A percentile compares a stretch with the other conserved stretches of the same genome.
phyloP scores from a whole-genome alignment of 1,284 basidiomycete genomes.

The Apiotrichum laibachii region DNA sequence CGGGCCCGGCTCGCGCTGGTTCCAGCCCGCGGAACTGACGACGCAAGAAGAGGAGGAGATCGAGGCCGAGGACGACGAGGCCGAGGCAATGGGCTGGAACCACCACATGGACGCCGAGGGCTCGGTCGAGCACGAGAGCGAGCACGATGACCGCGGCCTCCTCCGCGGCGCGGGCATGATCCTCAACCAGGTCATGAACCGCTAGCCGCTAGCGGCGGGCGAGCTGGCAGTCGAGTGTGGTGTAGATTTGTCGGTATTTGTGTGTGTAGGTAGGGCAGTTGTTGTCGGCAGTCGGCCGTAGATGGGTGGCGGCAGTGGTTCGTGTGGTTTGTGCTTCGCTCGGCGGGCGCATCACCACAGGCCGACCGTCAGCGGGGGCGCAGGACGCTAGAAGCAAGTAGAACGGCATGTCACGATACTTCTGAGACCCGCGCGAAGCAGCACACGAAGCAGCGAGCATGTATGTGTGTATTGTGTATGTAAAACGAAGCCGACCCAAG shows the following conservation, averaged over 20 bases:
- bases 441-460: too few species aligned
- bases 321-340: too few species aligned
- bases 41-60: conserved; percentile 18
- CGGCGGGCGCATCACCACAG: too few species aligned
- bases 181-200: conserved; percentile 46
- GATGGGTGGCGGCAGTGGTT: too few species aligned
- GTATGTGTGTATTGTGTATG: too few species aligned
- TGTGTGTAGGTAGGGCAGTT: too few species aligned
- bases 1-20: conserved; percentile 27
- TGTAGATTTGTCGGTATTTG: background rate
- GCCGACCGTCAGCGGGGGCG: too few species aligned
- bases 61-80: conserved; percentile 23
- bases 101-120: conserved; percentile 11
- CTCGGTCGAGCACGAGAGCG: conserved; percentile 14
- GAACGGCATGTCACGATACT: too few species aligned
- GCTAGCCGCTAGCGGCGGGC: conserved; percentile 14
- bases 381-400: too few species aligned
- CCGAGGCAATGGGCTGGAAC: conserved; percentile 24
- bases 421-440: too few species aligned
- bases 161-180: conserved; percentile 44
- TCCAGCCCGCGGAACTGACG: conserved; percentile 12
- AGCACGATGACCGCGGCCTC: conserved; percentile 26
- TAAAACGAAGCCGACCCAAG: too few species aligned
- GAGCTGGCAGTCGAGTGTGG: background rate
- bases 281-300: too few species aligned